Evolutionary conservation across 257 asterid species (phyloP).

Genomic region (Ocimum tenuiflorum): DNA sequence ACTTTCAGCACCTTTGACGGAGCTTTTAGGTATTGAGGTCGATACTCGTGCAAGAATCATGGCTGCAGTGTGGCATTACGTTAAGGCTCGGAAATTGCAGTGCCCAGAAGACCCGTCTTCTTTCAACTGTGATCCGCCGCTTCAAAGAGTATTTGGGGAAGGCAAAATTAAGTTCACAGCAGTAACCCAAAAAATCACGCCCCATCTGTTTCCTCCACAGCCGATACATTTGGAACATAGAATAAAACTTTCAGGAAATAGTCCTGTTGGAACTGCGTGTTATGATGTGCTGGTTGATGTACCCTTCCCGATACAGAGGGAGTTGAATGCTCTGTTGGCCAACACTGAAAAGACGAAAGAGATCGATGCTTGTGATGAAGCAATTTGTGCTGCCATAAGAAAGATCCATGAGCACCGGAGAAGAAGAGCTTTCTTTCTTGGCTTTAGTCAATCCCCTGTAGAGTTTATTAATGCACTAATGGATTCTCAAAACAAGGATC

Average conservation of each 20-base stretch:
- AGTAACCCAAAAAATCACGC: conserved; percentile 74
- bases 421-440: conserved; percentile 93
- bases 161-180: conserved; percentile 61
- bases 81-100: conserved; percentile 88
- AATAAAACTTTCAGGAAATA: conserved; percentile 80
- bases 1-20: conserved; percentile 70
- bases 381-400: conserved; percentile 79
- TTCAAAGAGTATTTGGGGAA: conserved; percentile 83
- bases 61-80: conserved; percentile 92
- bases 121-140: conserved; percentile 85
- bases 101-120: conserved; percentile 74
- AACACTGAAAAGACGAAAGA: conserved; percentile 88
- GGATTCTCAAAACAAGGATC: conserved; percentile 88
- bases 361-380: conserved; percentile 89
- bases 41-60: conserved; percentile 87
- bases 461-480: conserved; percentile 80
- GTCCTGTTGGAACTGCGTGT: conserved; percentile 87
- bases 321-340: conserved; percentile 71
- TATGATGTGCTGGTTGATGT: conserved; percentile 83
- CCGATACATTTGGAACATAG: conserved; percentile 89
- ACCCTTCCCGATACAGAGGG: conserved; percentile 92
- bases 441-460: conserved; percentile 93
- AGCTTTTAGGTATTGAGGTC: conserved; percentile 85
- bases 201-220: conserved; percentile 75
- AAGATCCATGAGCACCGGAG: conserved; percentile 90